These are phyloP conservation scores for Paramecium pentaurelia DNA, from an alignment of 73 alveolate genomes.

Conservation along the genomic window DNA sequence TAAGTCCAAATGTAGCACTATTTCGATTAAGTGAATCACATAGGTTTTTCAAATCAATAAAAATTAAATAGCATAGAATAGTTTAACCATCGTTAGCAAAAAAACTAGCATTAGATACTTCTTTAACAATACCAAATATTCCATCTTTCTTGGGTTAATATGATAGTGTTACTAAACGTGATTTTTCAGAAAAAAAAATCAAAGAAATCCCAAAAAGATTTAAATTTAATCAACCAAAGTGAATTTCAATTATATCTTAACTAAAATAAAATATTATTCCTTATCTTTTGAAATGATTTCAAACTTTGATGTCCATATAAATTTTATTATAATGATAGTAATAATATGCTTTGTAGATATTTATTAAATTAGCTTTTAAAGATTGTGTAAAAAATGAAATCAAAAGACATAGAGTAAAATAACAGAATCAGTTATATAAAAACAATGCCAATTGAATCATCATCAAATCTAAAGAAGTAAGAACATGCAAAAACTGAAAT, in stretches of 20 bases:
- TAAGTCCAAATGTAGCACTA: not conserved
- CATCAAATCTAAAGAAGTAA: not conserved
- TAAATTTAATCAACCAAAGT: not conserved
- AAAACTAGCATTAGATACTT: not conserved
- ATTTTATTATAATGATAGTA: not conserved
- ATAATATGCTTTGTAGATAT: not conserved
- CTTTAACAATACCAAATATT: not conserved
- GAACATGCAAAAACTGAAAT: not conserved
- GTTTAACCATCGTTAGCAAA: not conserved
- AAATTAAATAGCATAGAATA: not conserved
- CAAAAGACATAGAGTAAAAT: not conserved
- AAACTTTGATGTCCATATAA: not conserved
- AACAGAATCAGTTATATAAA: not conserved
- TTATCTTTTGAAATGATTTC: not conserved
- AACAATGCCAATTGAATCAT: not conserved
- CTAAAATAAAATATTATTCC: not conserved
- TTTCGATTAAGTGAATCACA: not conserved
- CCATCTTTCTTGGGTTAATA: constrained; percentile 1
- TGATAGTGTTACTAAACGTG: not conserved
- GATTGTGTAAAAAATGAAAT: not conserved
- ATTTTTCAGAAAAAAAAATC: not conserved
- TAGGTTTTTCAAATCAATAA: not conserved
- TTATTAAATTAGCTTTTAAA: not conserved
- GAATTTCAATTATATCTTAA: not conserved
- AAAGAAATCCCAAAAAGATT: not conserved